Evolutionary conservation across 2,329 filamentous ascomycete species (phyloP), one percentile per base, ranked within the genome.

Genomic region (Sclerotinia trifoliorum): DNA sequence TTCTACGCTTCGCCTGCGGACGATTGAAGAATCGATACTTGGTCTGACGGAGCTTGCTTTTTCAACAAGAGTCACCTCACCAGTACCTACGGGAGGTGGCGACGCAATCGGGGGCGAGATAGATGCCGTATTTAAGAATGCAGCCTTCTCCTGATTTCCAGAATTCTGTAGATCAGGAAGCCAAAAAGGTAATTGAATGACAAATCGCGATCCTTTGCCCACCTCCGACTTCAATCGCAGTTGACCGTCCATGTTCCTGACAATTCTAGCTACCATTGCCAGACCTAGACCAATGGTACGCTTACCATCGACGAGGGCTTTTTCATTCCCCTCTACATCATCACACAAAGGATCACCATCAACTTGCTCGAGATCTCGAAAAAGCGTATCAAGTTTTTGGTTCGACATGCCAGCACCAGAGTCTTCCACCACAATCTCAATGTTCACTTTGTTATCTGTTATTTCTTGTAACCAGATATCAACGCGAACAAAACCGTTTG

Each of bases 241-340:
- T 75, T 96, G 93, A 0, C 93, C 94, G 69, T 94, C 90, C 91
- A 96, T 95, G 75, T 93, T 96, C n/a, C 89, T 86, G 44, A 97
- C 84, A 48, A 93, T 92, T 49, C 93, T 87, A 21, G 92, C 91
- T n/a, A 96, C 93, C 17, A 96, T 84, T 0, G 93, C 93, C n/a
- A 97, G 83, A 0, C 93, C 94, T 13, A 97, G 84, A 0, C 94
- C 94, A 1, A 96, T 79, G 0, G 88, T 88, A 13, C 81, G 80
- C 65, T 81, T 81, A 10, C 79, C 75, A 3, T 78, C 75, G 24
- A 76, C 68, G 52, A 78, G n/a, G 58, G 48, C 44, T 32, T 48
- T 21, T 35, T 63, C 52, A 2, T 46, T 52, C 35, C 48, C 55
- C 24, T 70, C 44, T 17, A 78, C 77, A 29, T 80, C 78, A 0